These are phyloP conservation scores for Leccinum subtestaceum DNA, from an alignment of 768 basidiomycete genomes.

Conservation along the genomic window DNA sequence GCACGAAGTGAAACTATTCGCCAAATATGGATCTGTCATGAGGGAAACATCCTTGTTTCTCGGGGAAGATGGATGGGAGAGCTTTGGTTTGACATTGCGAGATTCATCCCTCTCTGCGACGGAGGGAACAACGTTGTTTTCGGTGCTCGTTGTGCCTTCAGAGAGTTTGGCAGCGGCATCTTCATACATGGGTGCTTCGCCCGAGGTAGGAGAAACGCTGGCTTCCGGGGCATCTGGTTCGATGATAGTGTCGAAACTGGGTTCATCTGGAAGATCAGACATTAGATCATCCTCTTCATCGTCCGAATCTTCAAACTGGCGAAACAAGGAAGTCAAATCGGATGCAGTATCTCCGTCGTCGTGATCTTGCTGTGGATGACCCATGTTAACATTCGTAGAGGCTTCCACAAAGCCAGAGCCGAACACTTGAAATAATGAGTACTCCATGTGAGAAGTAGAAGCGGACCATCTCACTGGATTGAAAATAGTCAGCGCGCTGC, in stretches of 20 bases:
- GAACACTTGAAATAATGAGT: slow-evolving; percentile 55
- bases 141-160: slow-evolving; percentile 3
- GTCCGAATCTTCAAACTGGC: slow-evolving; percentile 49
- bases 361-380: slow-evolving; percentile 17
- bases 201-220: not conserved
- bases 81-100: slow-evolving; percentile 33
- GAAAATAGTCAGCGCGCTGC: slow-evolving; percentile 73
- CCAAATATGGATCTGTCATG: slow-evolving; percentile 12
- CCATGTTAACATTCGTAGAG: slow-evolving; percentile 32
- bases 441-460: not conserved
- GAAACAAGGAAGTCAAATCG: slow-evolving; percentile 41
- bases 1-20: not conserved
- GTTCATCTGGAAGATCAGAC: slow-evolving; percentile 32
- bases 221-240: slow-evolving; percentile 23
- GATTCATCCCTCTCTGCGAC: slow-evolving; percentile 11
- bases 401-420: slow-evolving; percentile 67
- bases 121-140: not conserved
- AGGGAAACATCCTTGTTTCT: slow-evolving; percentile 25
- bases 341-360: slow-evolving; percentile 48
- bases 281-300: slow-evolving; percentile 49
- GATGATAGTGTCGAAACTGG: slow-evolving; percentile 27
- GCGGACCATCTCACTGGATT: slow-evolving; percentile 49
- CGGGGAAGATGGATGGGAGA: slow-evolving; percentile 42
- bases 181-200: slow-evolving; percentile 7
- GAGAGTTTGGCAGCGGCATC: not conserved